Evolutionary conservation across 345 rosid species (phyloP), one percentile per base, ranked within the genome.

Genomic region (Clarkia xantiana): DNA sequence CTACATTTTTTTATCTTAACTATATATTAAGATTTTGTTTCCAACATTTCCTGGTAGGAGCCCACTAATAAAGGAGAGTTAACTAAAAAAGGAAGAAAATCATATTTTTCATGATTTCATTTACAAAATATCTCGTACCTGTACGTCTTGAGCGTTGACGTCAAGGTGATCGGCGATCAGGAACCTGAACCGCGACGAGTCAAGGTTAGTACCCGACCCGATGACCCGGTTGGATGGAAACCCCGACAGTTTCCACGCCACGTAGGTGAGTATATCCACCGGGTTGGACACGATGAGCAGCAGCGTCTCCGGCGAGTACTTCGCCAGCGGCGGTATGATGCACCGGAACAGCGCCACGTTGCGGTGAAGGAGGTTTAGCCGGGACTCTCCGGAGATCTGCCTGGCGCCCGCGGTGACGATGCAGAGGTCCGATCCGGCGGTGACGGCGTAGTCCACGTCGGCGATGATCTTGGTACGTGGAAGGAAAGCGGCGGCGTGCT

Each of bases 401-500:
- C 96, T 75, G 3, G 93, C 94, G 0, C 97, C 97, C 9, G 97
- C 96, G 2, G 94, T 83, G 50, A 90, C 86, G 49, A 90, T 83
- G 23, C 94, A 79, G 5, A 90, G 86, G 70, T 90, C 94, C 0
- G 97, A 90, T 49, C 79, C 85, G 15, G 44, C 72, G 40, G 96
- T 86, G 47, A 73, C 73, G 0, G 57, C 41, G 58, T 86, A 90
- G 57, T 90, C 94, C 10, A 81, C 78, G 44, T 87, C 56, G 17
- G 97, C 81, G 10, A 50, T 20, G 78, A 90, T 90, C 50, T 76
- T 83, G 25, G 94, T 86, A 38, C 96, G 91, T 13, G 97, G 97
- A 51, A 86, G 94, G 65, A 86, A 90, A 15, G 97, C 97, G 3
- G 97, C 97, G 14, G 97, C 96, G 69, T 86, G 97, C 58, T 90